Base-by-base conservation (phyloP, 2,329 filamentous ascomycete genomes). In the Xylariaceae sp. region DNA sequence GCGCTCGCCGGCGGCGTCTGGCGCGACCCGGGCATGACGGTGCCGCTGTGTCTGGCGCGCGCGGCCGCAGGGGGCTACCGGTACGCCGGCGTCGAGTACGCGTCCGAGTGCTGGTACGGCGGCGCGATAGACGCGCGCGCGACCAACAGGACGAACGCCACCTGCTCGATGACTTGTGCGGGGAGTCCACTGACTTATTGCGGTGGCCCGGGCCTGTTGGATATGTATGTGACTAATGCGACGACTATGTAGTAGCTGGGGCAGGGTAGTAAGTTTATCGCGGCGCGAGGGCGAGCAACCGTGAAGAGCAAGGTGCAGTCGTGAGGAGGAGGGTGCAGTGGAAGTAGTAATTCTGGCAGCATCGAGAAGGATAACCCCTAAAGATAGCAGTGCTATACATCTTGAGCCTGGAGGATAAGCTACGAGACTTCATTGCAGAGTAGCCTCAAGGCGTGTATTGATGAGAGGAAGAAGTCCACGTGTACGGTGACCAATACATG, bases 31-130 rank as follows among this genome's bases (percentile, higher is more conserved):
- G n/a, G n/a, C 12, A 31, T 31, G 29, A 31, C 29, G 29, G 29
- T 31, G 17, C 17, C 11, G 11, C 7, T 9, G 29, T 31, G 29
- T 15, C 19, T 31, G 17, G 19, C 18, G n/a, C 22, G 29, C 17
- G 29, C 29, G 17, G n/a, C n/a, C 17, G n/a, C 6, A 5, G 10
- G 15, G 6, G 11, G n/a, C 6, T 31, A 9, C 29, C 6, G 12
- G 17, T 31, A 31, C 14, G 29, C 29, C 5, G 29, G 29, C 6
- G 7, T 31, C 17, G 29, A 31, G 29, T 31, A 31, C 18, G n/a
- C 8, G 17, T 11, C 12, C 5, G 29, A 31, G 19, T 31, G 29
- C 29, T 31, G 18, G 16, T 17, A 12, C 29, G 29, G 29, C 7
- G 22, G 22, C 14, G 17, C 29, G 17, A 21, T 31, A 5, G 29